Conservation (phyloP, 352 stramenopile species). For the Blastocystis sp. region DNA sequence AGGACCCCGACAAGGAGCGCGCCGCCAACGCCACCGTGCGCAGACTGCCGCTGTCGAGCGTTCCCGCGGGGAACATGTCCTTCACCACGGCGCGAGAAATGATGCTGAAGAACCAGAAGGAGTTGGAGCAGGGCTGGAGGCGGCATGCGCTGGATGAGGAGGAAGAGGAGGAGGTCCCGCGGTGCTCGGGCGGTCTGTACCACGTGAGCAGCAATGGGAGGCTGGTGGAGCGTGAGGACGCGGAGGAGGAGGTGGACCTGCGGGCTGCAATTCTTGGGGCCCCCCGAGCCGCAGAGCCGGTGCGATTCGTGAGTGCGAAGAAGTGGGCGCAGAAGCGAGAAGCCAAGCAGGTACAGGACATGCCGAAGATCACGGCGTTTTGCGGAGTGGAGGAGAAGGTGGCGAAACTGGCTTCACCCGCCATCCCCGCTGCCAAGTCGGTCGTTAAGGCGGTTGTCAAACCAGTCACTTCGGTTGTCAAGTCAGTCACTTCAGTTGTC, state of each 20-base stretch:
- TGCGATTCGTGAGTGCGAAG: neutral
- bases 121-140: neutral
- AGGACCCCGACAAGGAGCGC: slow-evolving; percentile 34
- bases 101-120: neutral
- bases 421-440: too few species aligned
- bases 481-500: too few species aligned
- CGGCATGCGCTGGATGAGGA: neutral
- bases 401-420: too few species aligned
- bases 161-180: neutral
- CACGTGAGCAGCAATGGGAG: neutral
- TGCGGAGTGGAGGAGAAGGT: neutral
- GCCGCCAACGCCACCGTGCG: neutral
- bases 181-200: neutral
- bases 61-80: neutral
- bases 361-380: neutral
- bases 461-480: too few species aligned
- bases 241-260: neutral
- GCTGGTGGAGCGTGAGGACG: neutral
- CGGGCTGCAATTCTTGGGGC: neutral
- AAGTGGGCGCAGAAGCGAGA: neutral
- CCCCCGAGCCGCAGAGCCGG: too few species aligned
- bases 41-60: neutral
- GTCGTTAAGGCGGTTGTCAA: too few species aligned
- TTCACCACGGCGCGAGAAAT: neutral
- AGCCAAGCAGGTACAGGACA: neutral